Evolutionary conservation across 2,329 filamentous ascomycete genomes (phyloP).

Genomic region (Talaromyces amestolkiae): DNA sequence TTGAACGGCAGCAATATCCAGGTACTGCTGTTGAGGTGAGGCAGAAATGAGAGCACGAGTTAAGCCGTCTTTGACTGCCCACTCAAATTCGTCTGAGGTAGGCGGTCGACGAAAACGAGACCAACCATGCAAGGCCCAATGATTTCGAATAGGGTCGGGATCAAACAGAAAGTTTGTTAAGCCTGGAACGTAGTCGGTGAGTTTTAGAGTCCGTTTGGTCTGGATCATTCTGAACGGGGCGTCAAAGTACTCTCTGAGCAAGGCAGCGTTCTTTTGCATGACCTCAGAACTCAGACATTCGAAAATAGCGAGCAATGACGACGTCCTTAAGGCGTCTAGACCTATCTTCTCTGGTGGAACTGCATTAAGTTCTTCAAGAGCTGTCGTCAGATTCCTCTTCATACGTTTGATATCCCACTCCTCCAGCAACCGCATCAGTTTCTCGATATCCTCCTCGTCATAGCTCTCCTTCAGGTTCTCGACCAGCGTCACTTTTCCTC

Average conservation of each 20-base stretch:
- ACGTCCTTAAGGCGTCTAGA: constrained; percentile 51
- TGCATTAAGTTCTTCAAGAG: constrained; percentile 53
- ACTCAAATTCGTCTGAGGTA: constrained; percentile 75
- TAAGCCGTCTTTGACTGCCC: constrained; percentile 75
- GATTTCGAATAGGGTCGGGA: constrained; percentile 59
- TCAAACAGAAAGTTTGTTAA: constrained; percentile 85
- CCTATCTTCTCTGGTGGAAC: constrained; percentile 52
- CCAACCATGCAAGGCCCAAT: constrained; percentile 70
- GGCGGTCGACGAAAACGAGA: constrained; percentile 63
- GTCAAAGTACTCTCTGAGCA: constrained; percentile 66
- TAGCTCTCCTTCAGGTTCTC: constrained; percentile 60
- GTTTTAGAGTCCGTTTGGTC: constrained; percentile 72
- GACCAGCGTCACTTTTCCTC: constrained; percentile 62
- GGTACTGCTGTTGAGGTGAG: constrained; percentile 49
- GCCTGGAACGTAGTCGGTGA: constrained; percentile 73
- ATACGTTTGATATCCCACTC: constrained; percentile 62
- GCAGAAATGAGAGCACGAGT: constrained; percentile 64
- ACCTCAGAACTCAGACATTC: constrained; percentile 82
- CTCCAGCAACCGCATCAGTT: constrained; percentile 58
- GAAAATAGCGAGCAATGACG: constrained; percentile 76
- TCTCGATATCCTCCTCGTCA: constrained; percentile 47
- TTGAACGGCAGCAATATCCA: constrained; percentile 56
- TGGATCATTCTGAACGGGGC: constrained; percentile 79
- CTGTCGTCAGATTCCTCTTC: constrained; percentile 57
- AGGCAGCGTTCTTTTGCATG: constrained; percentile 61